Evolutionary conservation across 169 alveolate species (phyloP).

Genomic region (Plasmodium fragile): DNA sequence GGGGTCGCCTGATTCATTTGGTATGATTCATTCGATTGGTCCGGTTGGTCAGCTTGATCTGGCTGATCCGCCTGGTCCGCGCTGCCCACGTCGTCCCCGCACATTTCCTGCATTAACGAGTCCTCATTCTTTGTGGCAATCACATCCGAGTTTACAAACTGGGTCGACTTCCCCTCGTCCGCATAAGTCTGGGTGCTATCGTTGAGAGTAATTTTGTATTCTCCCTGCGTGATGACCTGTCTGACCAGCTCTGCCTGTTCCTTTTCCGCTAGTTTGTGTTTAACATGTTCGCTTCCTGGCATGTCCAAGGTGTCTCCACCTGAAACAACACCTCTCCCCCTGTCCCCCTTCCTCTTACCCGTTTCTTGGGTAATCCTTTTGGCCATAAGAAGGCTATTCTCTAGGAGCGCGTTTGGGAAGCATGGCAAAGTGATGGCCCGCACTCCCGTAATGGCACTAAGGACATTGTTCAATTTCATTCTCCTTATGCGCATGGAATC

Average conservation of each 20-base stretch:
- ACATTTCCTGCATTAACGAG: constrained; percentile 11
- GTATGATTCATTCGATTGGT: neutral
- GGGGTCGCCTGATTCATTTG: neutral
- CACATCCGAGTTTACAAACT: constrained; percentile 55
- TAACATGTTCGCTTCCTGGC: neutral
- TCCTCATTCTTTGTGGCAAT: constrained; percentile 26
- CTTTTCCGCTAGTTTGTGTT: neutral
- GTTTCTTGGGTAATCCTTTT: constrained; percentile 23
- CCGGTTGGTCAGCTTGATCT: neutral
- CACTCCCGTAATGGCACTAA: constrained; percentile 32
- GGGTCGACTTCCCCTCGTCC: constrained; percentile 50
- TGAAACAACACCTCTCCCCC: neutral
- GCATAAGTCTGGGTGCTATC: constrained; percentile 8
- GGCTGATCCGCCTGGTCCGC: neutral
- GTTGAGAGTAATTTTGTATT: constrained; percentile 4
- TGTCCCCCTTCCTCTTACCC: constrained; percentile 21
- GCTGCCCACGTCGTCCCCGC: neutral
- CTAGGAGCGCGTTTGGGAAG: constrained; percentile 76
- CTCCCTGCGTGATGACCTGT: neutral
- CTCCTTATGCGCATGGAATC: constrained; percentile 66
- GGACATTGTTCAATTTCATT: constrained; percentile 71
- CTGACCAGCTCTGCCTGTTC: neutral
- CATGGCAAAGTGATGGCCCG: constrained; percentile 74
- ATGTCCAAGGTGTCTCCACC: constrained; percentile 3
- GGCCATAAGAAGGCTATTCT: constrained; percentile 65